These are phyloP conservation scores for Ustilaginoidea virens DNA, from an alignment of 2,329 filamentous ascomycete species.

Conservation along the genomic window DNA sequence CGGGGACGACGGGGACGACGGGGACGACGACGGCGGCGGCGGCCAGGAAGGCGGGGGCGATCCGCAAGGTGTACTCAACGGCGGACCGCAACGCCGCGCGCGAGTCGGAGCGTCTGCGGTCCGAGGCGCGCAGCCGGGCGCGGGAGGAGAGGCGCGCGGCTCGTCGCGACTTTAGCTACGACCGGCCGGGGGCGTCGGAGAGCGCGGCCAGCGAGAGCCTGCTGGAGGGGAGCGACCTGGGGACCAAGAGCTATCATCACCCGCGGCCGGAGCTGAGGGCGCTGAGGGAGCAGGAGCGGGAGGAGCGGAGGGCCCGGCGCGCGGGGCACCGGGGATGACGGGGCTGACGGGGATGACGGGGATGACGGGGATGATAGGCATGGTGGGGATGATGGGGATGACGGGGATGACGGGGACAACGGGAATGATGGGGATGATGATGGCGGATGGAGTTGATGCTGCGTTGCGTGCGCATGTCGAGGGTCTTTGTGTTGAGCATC, in stretches of 20 bases:
- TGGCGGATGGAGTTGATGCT: no score
- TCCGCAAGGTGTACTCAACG: constrained; percentile 47
- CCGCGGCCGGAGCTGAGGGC: constrained; percentile 35
- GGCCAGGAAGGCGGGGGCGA: constrained; percentile 25
- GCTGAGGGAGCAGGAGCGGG: constrained; percentile 13
- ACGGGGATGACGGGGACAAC: no score
- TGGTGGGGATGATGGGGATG: no score
- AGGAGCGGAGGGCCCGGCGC: constrained; percentile 19
- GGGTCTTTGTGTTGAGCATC: no score
- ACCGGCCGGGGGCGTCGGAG: constrained; percentile 23
- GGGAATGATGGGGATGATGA: no score
- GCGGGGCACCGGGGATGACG: constrained; percentile 19
- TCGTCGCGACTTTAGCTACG: constrained; percentile 38
- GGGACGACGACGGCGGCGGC: constrained; percentile 47
- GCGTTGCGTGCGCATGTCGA: no score
- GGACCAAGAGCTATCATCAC: constrained; percentile 43
- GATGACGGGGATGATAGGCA: neutral
- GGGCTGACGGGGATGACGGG: constrained; percentile 15
- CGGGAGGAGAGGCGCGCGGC: constrained; percentile 33
- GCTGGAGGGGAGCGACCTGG: constrained; percentile 28
- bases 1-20: constrained; percentile 26
- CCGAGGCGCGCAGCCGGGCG: constrained; percentile 40
- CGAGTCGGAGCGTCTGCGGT: constrained; percentile 37
- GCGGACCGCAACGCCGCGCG: constrained; percentile 36
- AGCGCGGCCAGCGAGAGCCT: constrained; percentile 18